Percentiles rank a stretch among this genome's conserved stretches.
phyloP scores from a whole-genome alignment of 2,329 filamentous ascomycete genomes.

The Didymella pinodella region DNA sequence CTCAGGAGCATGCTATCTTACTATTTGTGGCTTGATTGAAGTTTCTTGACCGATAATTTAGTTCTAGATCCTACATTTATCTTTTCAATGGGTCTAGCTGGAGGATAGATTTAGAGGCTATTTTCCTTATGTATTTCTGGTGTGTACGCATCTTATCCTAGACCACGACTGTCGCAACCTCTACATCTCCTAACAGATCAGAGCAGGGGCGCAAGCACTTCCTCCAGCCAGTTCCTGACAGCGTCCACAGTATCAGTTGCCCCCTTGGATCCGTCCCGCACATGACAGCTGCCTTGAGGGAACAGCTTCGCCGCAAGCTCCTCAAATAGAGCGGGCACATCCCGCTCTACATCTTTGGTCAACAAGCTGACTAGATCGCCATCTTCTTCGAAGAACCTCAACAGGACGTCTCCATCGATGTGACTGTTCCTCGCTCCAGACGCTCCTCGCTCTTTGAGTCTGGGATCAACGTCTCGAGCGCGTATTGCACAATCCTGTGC shows the following conservation, averaged over 20 bases:
- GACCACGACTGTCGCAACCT: background rate
- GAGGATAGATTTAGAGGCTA: no score
- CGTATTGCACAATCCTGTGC: slow-evolving; percentile 29
- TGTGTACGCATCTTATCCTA: no score
- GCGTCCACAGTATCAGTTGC: slow-evolving; percentile 15
- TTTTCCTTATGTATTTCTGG: no score
- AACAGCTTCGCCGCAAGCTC: slow-evolving; percentile 36
- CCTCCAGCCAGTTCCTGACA: slow-evolving; percentile 30
- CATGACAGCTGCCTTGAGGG: slow-evolving; percentile 20
- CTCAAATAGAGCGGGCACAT: slow-evolving; percentile 32
- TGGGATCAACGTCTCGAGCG: slow-evolving; percentile 40
- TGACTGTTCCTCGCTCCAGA: slow-evolving; percentile 42
- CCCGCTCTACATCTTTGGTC: slow-evolving; percentile 26
- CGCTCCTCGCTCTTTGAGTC: slow-evolving; percentile 24
- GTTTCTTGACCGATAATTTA: no score
- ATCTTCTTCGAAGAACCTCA: slow-evolving; percentile 39
- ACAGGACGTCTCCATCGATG: slow-evolving; percentile 55
- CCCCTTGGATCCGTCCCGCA: slow-evolving; percentile 17
- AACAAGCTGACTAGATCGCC: slow-evolving; percentile 30
- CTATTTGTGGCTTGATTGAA: no score
- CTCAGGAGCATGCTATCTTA: no score
- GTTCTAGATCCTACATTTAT: no score
- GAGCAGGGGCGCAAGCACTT: slow-evolving; percentile 37
- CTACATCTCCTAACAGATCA: slow-evolving; percentile 5
- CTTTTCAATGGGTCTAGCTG: no score